These are phyloP conservation scores for Triglochin maritima DNA, from an alignment of 106 monocot genomes.

Conservation along the genomic window DNA sequence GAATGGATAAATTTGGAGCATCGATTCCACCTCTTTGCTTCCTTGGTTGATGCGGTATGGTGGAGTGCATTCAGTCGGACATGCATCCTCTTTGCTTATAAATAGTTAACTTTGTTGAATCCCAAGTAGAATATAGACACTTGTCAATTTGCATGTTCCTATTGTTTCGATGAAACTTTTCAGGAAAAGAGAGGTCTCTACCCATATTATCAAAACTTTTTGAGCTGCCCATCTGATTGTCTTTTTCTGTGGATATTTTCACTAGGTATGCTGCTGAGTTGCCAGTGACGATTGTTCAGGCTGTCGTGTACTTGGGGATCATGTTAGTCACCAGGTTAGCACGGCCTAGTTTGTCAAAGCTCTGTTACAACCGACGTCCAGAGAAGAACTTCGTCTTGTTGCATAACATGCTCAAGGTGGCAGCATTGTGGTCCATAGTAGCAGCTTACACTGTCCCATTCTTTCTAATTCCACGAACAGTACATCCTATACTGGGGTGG, in stretches of 20 bases:
- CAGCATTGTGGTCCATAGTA: conserved; percentile 48
- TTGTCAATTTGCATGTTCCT: no score
- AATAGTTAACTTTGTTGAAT: neutral
- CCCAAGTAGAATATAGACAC: neutral
- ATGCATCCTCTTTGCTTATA: neutral
- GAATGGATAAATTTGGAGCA: no score
- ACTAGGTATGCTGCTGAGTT: conserved; percentile 56
- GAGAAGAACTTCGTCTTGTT: conserved; percentile 52
- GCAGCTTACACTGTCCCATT: conserved; percentile 63
- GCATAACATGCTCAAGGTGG: conserved; percentile 34
- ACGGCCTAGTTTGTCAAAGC: conserved; percentile 49
- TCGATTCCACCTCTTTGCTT: no score
- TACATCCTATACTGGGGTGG: conserved; percentile 84
- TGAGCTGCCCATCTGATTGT: no score
- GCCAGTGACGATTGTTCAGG: conserved; percentile 52
- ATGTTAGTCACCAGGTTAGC: conserved; percentile 41
- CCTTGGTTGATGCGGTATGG: no score
- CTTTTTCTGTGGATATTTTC: neutral
- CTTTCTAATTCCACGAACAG: conserved; percentile 75
- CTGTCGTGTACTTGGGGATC: conserved; percentile 49
- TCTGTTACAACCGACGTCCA: conserved; percentile 50
- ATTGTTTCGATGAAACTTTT: no score
- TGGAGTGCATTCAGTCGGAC: no score
- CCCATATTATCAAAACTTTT: no score
- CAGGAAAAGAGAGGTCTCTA: no score